Evolutionary conservation across 768 basidiomycete genomes (phyloP), one percentile per base, ranked within the genome.

Genomic region (Suillus subluteus): DNA sequence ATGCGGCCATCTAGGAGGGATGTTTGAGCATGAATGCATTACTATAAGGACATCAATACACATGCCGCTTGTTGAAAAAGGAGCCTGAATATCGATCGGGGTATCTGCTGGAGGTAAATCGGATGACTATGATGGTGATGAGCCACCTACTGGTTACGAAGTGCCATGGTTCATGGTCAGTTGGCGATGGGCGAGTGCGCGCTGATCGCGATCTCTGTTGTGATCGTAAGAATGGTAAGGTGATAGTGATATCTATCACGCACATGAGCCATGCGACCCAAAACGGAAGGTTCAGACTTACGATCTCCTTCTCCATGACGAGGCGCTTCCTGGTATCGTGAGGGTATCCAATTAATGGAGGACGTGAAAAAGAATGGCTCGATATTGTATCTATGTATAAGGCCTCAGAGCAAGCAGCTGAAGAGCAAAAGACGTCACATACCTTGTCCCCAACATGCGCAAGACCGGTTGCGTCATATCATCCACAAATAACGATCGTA

Each of bases 341-440:
- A 73, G 1, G 79, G 76, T n/a, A 76, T 77, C 67, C 73, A 72
- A 56, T 76, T 74, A 8, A 75, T 44, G 2, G 78, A 77, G 0
- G 75, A 77, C 18, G 75, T 74, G 59, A 76, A 79, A 65, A 75
- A 80, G 67, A 79, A 78, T 0, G 78, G 76, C 65, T 79, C 77
- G 35, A 78, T 72, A 54, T 74, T 71, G 63, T 75, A 80, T 54
- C 78, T 79, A 23, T 6, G 13, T 15, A 35, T 40, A 6, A 21
- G 13, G 18, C 32, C 6, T 35, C 16, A 62, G 41, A 26, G 30
- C 21, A 44, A 40, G 26, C 15, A 32, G n/a, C n/a, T n/a, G 16
- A 30, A 12, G 13, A 58, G 30, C 7, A 21, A 23, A 26, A 15
- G 1, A 66, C 23, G 35, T 15, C 18, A 66, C 71, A 35, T 61